Evolutionary conservation across 495 filamentous ascomycete genomes (phyloP), one percentile per base, ranked within the genome.

Genomic region (Lineolata rhizophorae): DNA sequence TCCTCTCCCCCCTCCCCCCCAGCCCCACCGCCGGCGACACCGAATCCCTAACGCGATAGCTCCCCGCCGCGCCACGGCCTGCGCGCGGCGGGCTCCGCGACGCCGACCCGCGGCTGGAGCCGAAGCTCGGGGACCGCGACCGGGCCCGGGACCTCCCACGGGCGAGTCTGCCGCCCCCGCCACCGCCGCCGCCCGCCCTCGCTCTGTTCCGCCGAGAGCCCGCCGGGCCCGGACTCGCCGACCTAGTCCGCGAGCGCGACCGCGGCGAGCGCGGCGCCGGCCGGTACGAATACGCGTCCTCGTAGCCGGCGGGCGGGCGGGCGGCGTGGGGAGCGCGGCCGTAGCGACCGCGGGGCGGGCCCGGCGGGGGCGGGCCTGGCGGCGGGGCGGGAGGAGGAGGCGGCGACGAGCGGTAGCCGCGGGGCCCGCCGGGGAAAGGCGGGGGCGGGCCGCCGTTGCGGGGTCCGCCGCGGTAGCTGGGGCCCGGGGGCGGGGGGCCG

Each of bases 41-140:
- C 11, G 66, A 70, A 29, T 62, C 44, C 1, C 62, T 64, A 9
- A 60, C 58, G 18, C 58, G 56, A 2, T 56, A 59, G 38, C 62
- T 11, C 55, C 30, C 8, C 12, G 26, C 8, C 29, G 15, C 17
- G 9, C 34, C 18, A 16, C 42, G 30, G 18, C 38, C 33, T 18
- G 35, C 48, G 37, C 44, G 50, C 12, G 29, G 48, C 25, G 57
- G 55, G n/a, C 55, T 53, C 12, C 22, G 8, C 9, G 15, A 16
- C 8, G 15, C 33, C n/a, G 40, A 46, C 5, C 40, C 36, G 4
- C 35, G 35, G 4, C 44, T 17, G 41, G 41, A 10, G 44, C 42
- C 45, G 57, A 38, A 30, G n/a, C n/a, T n/a, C n/a, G n/a, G n/a
- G n/a, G n/a, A n/a, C n/a, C n/a, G n/a, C n/a, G n/a, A n/a, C n/a